Evolutionary conservation across 208 protist species (phyloP), one percentile per base, ranked within the genome.

Genomic region (Novymonas esmeraldas): DNA sequence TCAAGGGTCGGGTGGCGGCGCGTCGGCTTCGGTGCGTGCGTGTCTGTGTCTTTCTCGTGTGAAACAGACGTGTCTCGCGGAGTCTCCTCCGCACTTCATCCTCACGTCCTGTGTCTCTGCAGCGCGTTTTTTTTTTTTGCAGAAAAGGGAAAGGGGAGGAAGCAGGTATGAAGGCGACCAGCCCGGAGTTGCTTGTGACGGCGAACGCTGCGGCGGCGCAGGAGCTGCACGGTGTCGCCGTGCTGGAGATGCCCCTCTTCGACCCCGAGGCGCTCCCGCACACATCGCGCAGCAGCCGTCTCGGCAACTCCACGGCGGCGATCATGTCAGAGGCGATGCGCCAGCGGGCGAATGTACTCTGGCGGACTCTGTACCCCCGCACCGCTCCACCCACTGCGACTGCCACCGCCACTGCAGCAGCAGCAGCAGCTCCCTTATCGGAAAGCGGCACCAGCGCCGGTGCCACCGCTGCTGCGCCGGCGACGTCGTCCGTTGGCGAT

Each of bases 331-430:
- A 42, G 0, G 84, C 70, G 2, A 74, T 79, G 65, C 49, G 44
- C 7, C 39, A 84, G 24, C 81, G 84, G 18, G 68, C 70, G 4
- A 58, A 78, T 14, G 62, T 63, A 6, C 68, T 94, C 18, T 76
- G 76, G 45, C 82, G 82, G 26, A 28, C 73, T 24, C 58, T 81
- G 24, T 86, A 82, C 59, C 80, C 82, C 1, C 57, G 65, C n/a
- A 57, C 57, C 26, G 79, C 77, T 3, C 77, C 69, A 31, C 28
- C 59, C 39, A 34, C 39, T 41, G 36, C 36, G 36, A 5, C 41
- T 10, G 28, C 41, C 20, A 31, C 29, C n/a, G 57, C 46, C 18
- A 39, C 50, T 9, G 16, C 44, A 11, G 29, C 18, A 38, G 55
- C 39, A 7, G 31, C 58, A 18, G 46, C 28, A 6, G 68, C n/a